Base-by-base conservation (phyloP, 2,329 filamentous ascomycete genomes). In the Microcyclosporella mali region DNA sequence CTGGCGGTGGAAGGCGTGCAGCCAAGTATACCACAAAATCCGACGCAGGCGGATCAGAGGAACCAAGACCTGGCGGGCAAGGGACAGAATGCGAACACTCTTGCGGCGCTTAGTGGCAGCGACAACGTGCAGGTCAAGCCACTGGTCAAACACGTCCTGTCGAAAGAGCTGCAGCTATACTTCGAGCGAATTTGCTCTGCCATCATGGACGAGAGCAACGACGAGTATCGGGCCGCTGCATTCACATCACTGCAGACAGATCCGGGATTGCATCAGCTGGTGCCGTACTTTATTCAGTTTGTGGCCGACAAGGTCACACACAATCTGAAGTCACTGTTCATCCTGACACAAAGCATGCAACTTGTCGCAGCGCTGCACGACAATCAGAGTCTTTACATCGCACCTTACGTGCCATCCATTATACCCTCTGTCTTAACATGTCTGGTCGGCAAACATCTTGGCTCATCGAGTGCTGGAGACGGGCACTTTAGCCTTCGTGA, bases 1-100 rank as follows among this genome's bases (percentile, higher is more conserved):
- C 81, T 97, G 48, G 89, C 92, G 16, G 88, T 98, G 37, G 92
- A 98, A 72, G 92, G 92, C 46, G 92, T 97, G 19, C 90, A 98
- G 63, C 92, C 92, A 2, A 86, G 88, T 1, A 95, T 97, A 56
- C 88, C 90, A 1, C 90, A 97, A 66, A 98, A 98, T 65, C 92
- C 92, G 6, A 92, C 88, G 27, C 56, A 61, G 32, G 58, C 61
- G 21, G 89, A 95, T 63, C 82, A 87, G 21, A 78, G 87, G 47
- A 81, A 84, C 39, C 84, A 89, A 61, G 89, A 95, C 58, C 75
- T 95, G 21, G 75, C 94, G 14, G 85, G 89, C 25, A 97, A 95
- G 69, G 90, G 89, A 4, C 83, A 88, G 3, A 87, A 87, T 50
- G 86, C 87, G 16, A 95, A 94, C 59, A 85, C 87, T 33, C 75